Percentiles rank a stretch among this genome's conserved stretches.
Conservation (phyloP, 2,329 filamentous ascomycete genomes). For the Didymella sp. region DNA sequence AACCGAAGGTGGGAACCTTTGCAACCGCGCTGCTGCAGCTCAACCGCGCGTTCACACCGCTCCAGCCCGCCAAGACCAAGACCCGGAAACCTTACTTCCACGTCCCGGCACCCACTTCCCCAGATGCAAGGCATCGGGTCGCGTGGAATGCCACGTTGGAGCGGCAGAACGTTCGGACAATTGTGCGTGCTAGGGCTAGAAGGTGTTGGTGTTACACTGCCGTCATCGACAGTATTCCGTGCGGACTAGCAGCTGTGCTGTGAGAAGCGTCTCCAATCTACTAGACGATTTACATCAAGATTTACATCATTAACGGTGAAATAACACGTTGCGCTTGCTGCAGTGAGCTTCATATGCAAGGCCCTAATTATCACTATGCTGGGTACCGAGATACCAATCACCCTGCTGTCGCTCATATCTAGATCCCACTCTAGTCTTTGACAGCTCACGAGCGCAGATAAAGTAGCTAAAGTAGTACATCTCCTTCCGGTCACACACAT, state of each 20-base stretch:
- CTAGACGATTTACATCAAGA: too few species aligned
- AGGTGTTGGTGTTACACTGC: background rate
- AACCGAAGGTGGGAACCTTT: background rate
- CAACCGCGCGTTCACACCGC: constrained; percentile 17
- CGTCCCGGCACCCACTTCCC: constrained; percentile 17
- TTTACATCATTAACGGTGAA: background rate
- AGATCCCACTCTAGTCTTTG: background rate
- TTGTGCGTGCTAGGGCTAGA: background rate
- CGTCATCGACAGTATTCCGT: too few species aligned
- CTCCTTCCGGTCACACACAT: background rate
- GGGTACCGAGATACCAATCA: background rate
- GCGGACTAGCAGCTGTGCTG: background rate
- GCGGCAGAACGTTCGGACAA: constrained; percentile 4
- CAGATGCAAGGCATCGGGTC: constrained; percentile 6
- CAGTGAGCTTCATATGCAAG: background rate
- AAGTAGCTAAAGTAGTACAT: background rate
- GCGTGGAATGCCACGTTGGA: constrained; percentile 9
- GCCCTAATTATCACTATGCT: background rate
- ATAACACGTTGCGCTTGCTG: background rate
- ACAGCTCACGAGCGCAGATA: background rate
- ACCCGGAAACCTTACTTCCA: constrained; percentile 6
- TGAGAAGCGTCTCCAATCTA: too few species aligned
- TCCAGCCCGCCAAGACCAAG: constrained; percentile 8
- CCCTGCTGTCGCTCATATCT: background rate
- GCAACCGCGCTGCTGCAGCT: constrained; percentile 2